Evolutionary conservation across 768 basidiomycete genomes (phyloP), one percentile per base, ranked within the genome.

Genomic region (Tylopilus vinaceipallidus): DNA sequence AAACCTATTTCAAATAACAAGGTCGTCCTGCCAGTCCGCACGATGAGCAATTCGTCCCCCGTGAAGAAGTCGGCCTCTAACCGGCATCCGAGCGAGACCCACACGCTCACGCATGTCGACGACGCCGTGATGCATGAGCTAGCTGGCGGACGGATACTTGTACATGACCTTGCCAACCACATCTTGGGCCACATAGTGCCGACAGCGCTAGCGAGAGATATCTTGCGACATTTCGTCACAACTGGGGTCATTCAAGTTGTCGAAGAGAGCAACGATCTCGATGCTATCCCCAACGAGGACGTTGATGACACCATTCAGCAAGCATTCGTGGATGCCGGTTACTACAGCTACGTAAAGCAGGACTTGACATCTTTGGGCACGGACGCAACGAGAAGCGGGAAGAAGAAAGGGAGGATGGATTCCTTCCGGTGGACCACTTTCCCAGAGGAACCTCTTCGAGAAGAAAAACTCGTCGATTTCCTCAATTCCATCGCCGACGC

Each of bases 391-490:
- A n/a, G n/a, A n/a, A n/a, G n/a, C n/a, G n/a, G n/a, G n/a, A n/a
- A n/a, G n/a, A n/a, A n/a, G n/a, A n/a, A n/a, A n/a, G n/a, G n/a
- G n/a, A n/a, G n/a, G n/a, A n/a, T n/a, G n/a, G n/a, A n/a, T n/a
- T n/a, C n/a, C n/a, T n/a, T n/a, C n/a, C n/a, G n/a, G n/a, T n/a
- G n/a, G n/a, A n/a, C n/a, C n/a, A n/a, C n/a, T n/a, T n/a, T n/a
- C n/a, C n/a, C n/a, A n/a, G n/a, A n/a, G n/a, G n/a, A n/a, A n/a
- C n/a, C n/a, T n/a, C n/a, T n/a, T 38, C 1, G 11, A n/a, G 48
- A 49, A 23, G 42, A 50, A 2, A 32, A 42, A 14, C 33, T 57
- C 11, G 45, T 48, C 3, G 33, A 33, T 0, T 57, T 57, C 40
- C 43, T 52, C 3, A 50, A 55, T 11, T 17, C 34, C 1, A 24